Percentiles rank a stretch among this genome's conserved stretches.
These are phyloP conservation scores for Ciborinia camelliae DNA, from an alignment of 2,329 filamentous ascomycete species.

Conservation along the genomic window DNA sequence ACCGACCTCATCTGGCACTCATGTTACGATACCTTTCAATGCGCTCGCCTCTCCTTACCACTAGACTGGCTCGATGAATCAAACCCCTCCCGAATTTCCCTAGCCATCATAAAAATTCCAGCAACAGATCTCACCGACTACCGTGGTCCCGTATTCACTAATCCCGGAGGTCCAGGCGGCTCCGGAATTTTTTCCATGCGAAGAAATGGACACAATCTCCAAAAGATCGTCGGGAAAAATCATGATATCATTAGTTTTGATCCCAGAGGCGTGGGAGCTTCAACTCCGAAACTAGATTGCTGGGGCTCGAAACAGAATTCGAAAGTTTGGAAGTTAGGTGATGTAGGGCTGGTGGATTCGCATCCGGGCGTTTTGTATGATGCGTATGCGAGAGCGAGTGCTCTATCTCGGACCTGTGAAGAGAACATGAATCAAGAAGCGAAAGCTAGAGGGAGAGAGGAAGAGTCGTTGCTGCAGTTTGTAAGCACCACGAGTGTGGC, in stretches of 20 bases:
- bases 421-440: slow-evolving; percentile 4
- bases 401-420: slow-evolving; percentile 44
- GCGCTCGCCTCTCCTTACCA: slow-evolving; percentile 31
- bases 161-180: slow-evolving; percentile 46
- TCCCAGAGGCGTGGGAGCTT: slow-evolving; percentile 47
- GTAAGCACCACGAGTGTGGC: slow-evolving; percentile 35
- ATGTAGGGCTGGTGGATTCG: slow-evolving; percentile 45
- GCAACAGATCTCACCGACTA: slow-evolving; percentile 28
- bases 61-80: slow-evolving; percentile 31
- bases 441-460: slow-evolving; percentile 3
- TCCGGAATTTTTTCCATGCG: slow-evolving; percentile 39
- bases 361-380: slow-evolving; percentile 48
- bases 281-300: slow-evolving; percentile 48
- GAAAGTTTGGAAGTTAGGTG: slow-evolving; percentile 46
- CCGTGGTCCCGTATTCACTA: slow-evolving; percentile 28
- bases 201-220: slow-evolving; percentile 36
- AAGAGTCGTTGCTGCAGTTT: slow-evolving; percentile 16
- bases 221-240: slow-evolving; percentile 45
- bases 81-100: slow-evolving; percentile 19
- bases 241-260: slow-evolving; percentile 52
- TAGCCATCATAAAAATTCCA: slow-evolving; percentile 28
- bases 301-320: slow-evolving; percentile 45
- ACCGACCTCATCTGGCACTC: slow-evolving; percentile 29
- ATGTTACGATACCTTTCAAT: slow-evolving; percentile 30
- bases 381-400: slow-evolving; percentile 44